phyloP scores from a whole-genome alignment of 441 rosid genomes.

The Arabidopsis hybrid region DNA sequence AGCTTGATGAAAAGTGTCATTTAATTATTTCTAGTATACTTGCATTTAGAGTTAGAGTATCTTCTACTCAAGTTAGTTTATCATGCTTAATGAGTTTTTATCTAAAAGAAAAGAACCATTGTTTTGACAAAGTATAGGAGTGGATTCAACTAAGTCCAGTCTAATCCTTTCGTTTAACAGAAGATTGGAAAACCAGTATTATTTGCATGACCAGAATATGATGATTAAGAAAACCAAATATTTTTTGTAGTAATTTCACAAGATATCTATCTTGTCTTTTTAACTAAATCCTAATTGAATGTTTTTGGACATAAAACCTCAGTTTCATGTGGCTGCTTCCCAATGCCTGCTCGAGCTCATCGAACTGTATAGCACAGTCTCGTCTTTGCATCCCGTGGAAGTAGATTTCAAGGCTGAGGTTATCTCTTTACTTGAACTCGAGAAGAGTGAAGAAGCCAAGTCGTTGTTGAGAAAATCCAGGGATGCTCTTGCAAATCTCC shows the following conservation, averaged over 20 bases:
- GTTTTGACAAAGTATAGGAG: neutral
- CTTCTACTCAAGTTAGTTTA: slow-evolving; percentile 1
- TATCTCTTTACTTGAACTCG: slow-evolving; percentile 65
- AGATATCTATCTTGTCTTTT: neutral
- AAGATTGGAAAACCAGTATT: neutral
- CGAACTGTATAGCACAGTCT: slow-evolving; percentile 50
- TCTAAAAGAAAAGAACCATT: neutral
- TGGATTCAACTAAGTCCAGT: neutral
- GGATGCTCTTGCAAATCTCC: slow-evolving; percentile 54
- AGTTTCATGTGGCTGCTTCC: slow-evolving; percentile 87
- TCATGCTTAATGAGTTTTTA: neutral
- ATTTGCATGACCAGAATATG: neutral
- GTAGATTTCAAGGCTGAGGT: slow-evolving; percentile 61
- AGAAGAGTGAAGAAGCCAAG: slow-evolving; percentile 81
- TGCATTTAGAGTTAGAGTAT: neutral
- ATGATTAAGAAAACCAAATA: slow-evolving; percentile 15
- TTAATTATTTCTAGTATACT: neutral
- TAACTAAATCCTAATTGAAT: slow-evolving; percentile 5
- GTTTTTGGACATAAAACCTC: slow-evolving; percentile 6
- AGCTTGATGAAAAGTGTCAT: slow-evolving; percentile 1
- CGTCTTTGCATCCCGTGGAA: slow-evolving; percentile 45
- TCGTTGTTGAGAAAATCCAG: slow-evolving; percentile 68
- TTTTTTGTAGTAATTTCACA: slow-evolving; percentile 3
- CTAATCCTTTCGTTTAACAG: neutral
- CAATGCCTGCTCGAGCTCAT: slow-evolving; percentile 74